Evolutionary conservation across 768 basidiomycete species (phyloP).

Genomic region (Russula sp.): DNA sequence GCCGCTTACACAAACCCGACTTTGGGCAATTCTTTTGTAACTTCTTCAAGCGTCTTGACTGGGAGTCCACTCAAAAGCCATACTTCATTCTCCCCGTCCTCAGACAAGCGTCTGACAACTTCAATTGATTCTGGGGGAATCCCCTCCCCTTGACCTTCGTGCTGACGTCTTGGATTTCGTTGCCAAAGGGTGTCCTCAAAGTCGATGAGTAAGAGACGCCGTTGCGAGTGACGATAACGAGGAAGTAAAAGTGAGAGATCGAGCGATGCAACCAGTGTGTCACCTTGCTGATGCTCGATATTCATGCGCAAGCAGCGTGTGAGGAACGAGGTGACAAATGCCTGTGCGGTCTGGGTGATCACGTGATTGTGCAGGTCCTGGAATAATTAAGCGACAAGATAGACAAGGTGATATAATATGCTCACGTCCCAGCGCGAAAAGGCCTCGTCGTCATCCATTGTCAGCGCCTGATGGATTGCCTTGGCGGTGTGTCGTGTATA

Average conservation of each 20-base stretch:
- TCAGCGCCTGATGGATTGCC: slow-evolving; percentile 70
- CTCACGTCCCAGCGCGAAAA: slow-evolving; percentile 66
- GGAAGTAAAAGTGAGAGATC: slow-evolving; percentile 51
- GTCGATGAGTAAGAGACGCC: slow-evolving; percentile 65
- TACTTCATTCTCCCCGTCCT: slow-evolving; percentile 64
- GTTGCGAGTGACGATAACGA: slow-evolving; percentile 55
- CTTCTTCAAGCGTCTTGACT: slow-evolving; percentile 53
- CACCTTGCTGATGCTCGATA: slow-evolving; percentile 50
- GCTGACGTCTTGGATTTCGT: slow-evolving; percentile 39
- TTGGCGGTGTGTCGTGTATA: slow-evolving; percentile 76
- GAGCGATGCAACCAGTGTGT: slow-evolving; percentile 34
- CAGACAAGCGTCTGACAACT: slow-evolving; percentile 49
- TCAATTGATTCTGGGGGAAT: slow-evolving; percentile 34
- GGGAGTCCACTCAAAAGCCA: slow-evolving; percentile 77
- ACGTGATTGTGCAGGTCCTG: slow-evolving; percentile 79
- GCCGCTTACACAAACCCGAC: slow-evolving; percentile 67
- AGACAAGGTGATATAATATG: neutral
- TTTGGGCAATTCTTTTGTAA: slow-evolving; percentile 52
- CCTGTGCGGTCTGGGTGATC: slow-evolving; percentile 77
- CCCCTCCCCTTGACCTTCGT: slow-evolving; percentile 3
- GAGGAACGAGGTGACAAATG: slow-evolving; percentile 75
- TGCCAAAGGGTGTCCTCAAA: slow-evolving; percentile 78
- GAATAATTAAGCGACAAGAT: neutral
- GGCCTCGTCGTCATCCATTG: slow-evolving; percentile 71
- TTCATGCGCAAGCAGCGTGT: slow-evolving; percentile 65